phyloP scores from a whole-genome alignment of 495 filamentous ascomycete genomes.

The Podospora pseudocomata region DNA sequence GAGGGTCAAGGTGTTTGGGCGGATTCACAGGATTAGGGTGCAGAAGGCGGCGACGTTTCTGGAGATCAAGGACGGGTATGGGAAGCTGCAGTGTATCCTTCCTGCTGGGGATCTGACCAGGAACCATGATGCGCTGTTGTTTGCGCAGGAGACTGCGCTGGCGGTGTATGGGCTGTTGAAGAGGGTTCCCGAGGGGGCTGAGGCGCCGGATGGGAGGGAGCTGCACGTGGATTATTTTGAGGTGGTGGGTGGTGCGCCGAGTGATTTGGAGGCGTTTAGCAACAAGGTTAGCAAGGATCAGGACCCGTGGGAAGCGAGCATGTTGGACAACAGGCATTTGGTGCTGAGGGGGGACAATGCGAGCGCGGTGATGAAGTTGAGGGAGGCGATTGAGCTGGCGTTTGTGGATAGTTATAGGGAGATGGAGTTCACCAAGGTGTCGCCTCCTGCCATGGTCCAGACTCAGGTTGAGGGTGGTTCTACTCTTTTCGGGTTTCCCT shows the following conservation, averaged over 20 bases:
- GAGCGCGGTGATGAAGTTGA: conserved; percentile 87
- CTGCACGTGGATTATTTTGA: conserved; percentile 92
- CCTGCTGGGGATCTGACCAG: conserved; percentile 73
- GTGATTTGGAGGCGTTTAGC: conserved; percentile 90
- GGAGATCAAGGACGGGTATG: conserved; percentile 83
- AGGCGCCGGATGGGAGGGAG: conserved; percentile 84
- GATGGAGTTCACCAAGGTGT: conserved; percentile 76
- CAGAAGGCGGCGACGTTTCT: conserved; percentile 91
- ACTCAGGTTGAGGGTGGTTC: conserved; percentile 96
- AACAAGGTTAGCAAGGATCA: conserved; percentile 79
- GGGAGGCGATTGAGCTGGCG: conserved; percentile 75
- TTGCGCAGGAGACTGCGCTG: conserved; percentile 87
- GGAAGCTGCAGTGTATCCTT: conserved; percentile 84
- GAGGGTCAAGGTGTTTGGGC: conserved; percentile 76
- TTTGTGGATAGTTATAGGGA: conserved; percentile 81
- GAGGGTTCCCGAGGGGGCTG: conserved; percentile 71
- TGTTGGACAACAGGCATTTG: conserved; percentile 88
- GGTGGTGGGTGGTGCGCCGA: conserved; percentile 71
- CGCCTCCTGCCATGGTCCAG: conserved; percentile 95
- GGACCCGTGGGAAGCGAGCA: conserved; percentile 64
- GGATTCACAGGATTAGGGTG: conserved; percentile 76
- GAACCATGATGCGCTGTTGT: conserved; percentile 85
- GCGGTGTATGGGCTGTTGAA: conserved; percentile 85
- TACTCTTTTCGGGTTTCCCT: conserved; percentile 90
- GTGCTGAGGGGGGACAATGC: conserved; percentile 85